These are phyloP conservation scores for Dioscorea alata DNA, from an alignment of 106 monocot species.

Conservation along the genomic window DNA sequence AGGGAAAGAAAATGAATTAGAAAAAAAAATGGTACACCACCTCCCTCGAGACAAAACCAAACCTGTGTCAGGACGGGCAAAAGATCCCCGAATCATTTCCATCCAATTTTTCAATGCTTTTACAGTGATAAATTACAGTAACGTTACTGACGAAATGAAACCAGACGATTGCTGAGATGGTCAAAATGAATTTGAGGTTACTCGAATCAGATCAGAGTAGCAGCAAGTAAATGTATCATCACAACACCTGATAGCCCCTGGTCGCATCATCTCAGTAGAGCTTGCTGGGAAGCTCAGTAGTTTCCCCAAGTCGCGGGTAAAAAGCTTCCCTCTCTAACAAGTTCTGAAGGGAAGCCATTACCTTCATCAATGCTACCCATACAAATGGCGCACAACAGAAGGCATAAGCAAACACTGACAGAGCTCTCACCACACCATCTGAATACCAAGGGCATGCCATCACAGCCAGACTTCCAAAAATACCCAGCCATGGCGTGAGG, in stretches of 20 bases:
- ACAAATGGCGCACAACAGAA: constrained; percentile 53
- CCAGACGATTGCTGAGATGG: constrained; percentile 8
- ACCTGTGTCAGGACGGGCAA: too few species aligned
- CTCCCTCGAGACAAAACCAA: too few species aligned
- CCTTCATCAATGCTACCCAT: constrained; percentile 50
- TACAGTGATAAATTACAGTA: too few species aligned
- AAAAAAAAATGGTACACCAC: too few species aligned
- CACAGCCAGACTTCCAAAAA: constrained; percentile 48
- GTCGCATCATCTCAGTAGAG: constrained; percentile 27
- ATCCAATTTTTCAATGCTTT: too few species aligned
- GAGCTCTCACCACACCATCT: constrained; percentile 60
- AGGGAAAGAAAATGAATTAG: too few species aligned
- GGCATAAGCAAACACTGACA: constrained; percentile 49
- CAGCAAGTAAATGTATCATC: too few species aligned
- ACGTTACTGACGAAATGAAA: too few species aligned
- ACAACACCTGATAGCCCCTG: too few species aligned
- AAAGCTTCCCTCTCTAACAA: constrained; percentile 58
- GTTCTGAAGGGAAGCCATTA: constrained; percentile 42
- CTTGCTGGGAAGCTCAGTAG: constrained; percentile 48
- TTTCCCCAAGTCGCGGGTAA: constrained; percentile 68
- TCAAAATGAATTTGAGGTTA: constrained; percentile 1
- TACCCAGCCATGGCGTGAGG: constrained; percentile 52
- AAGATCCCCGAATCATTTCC: too few species aligned
- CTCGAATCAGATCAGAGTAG: too few species aligned
- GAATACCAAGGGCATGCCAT: constrained; percentile 86